phyloP scores from a whole-genome alignment of 768 basidiomycete genomes.

The Tephrocybe rancida region DNA sequence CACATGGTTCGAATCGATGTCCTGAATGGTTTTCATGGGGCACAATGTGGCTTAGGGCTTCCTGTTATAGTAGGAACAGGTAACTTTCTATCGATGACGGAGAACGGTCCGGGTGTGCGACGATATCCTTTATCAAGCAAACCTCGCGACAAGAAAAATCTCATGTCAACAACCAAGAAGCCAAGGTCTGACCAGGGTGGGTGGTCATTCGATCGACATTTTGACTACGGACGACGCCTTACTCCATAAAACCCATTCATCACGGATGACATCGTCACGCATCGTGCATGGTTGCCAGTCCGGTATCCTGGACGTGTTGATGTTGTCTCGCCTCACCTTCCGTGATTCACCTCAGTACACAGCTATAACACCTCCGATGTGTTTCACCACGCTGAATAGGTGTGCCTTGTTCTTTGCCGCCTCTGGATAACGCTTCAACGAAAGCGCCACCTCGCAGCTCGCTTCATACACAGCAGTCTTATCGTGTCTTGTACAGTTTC shows the following conservation, averaged over 20 bases:
- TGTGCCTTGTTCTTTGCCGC: no score
- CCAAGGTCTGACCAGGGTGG: no score
- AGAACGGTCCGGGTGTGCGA: conserved; percentile 3
- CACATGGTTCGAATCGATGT: conserved; percentile 11
- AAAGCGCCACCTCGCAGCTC: no score
- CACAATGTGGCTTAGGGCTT: conserved; percentile 1
- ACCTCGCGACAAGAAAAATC: background rate
- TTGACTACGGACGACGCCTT: background rate
- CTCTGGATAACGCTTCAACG: no score
- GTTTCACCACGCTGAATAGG: no score
- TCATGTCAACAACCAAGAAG: background rate
- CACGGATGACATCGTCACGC: background rate
- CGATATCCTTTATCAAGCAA: conserved; percentile 13
- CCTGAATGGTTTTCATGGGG: conserved; percentile 1
- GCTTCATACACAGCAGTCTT: no score
- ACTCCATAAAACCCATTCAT: background rate
- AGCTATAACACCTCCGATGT: no score
- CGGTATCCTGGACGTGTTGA: no score
- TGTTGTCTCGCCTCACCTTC: no score
- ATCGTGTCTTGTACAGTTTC: no score
- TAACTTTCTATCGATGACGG: conserved; percentile 8
- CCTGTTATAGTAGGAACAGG: conserved; percentile 4
- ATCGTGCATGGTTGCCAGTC: no score
- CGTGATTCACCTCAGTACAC: no score
- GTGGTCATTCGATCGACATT: background rate